These are phyloP conservation scores for Primulina eburnea DNA, from an alignment of 257 asterid species.

Conservation along the genomic window DNA sequence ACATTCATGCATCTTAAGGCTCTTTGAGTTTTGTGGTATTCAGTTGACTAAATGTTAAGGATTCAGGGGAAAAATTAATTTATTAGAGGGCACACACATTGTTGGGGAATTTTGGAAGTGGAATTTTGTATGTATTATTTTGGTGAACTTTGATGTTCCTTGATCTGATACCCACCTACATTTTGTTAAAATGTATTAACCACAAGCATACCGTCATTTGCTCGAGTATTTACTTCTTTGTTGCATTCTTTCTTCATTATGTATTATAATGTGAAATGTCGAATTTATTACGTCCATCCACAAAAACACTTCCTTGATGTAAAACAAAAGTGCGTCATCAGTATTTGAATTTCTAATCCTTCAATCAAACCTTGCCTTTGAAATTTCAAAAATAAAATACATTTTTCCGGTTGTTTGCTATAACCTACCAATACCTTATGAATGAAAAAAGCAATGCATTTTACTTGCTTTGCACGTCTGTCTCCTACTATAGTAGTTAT, in stretches of 20 bases:
- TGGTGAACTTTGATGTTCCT: neutral
- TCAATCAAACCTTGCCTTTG: no score
- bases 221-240: neutral
- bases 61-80: neutral
- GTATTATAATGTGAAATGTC: neutral
- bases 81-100: no score
- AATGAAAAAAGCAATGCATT: no score
- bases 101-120: constrained; percentile 8
- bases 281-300: neutral
- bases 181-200: neutral
- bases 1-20: neutral
- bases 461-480: neutral
- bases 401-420: neutral
- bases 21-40: constrained; percentile 13
- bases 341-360: neutral
- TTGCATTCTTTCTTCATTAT: neutral
- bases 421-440: neutral
- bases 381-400: no score
- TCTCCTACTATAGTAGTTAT: neutral
- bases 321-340: neutral
- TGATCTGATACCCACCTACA: neutral
- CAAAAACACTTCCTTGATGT: neutral
- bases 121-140: neutral
- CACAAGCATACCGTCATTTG: neutral
- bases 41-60: neutral